Evolutionary conservation across 2,329 filamentous ascomycete genomes (phyloP).

Genomic region (Fusarium longipes): DNA sequence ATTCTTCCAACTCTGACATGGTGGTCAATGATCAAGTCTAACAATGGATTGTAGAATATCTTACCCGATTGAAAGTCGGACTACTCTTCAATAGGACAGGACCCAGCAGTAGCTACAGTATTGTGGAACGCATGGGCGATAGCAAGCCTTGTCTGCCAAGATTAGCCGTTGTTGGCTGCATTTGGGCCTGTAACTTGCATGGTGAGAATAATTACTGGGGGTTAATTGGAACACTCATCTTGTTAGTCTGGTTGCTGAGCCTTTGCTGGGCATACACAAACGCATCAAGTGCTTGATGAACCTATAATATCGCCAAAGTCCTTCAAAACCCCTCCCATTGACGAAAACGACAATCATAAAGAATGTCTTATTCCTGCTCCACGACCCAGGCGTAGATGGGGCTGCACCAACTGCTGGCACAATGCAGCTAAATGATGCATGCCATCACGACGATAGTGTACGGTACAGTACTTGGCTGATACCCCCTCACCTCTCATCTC

Average conservation of each 20-base stretch:
- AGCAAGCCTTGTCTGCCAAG: constrained; percentile 23
- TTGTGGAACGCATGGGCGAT: constrained; percentile 14
- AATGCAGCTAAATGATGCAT: constrained; percentile 42
- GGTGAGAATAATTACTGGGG: constrained; percentile 23
- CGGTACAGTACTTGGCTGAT: constrained; percentile 9
- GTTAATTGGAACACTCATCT: constrained; percentile 1
- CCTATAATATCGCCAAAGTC: not conserved
- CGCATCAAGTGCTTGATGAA: constrained; percentile 11
- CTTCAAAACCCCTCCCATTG: not conserved
- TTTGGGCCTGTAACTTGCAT: constrained; percentile 26
- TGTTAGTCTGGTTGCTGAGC: constrained; percentile 25
- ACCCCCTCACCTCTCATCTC: constrained; percentile 3
- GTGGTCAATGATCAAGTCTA: not conserved
- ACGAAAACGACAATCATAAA: not conserved
- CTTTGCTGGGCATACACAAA: constrained; percentile 10
- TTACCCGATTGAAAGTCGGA: not conserved
- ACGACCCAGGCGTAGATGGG: constrained; percentile 2
- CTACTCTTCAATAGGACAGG: constrained; percentile 4
- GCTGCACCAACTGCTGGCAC: constrained; percentile 17
- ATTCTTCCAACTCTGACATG: constrained; percentile 8
- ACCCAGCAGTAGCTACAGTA: not conserved
- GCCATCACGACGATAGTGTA: constrained; percentile 27
- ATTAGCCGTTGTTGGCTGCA: constrained; percentile 39
- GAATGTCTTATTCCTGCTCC: constrained; percentile 15
- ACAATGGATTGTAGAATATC: not conserved